A percentile compares a stretch with the other conserved stretches of the same genome.
These are phyloP conservation scores for Saposhnikovia divaricata DNA, from an alignment of 129 eudicot genomes.

Conservation along the genomic window DNA sequence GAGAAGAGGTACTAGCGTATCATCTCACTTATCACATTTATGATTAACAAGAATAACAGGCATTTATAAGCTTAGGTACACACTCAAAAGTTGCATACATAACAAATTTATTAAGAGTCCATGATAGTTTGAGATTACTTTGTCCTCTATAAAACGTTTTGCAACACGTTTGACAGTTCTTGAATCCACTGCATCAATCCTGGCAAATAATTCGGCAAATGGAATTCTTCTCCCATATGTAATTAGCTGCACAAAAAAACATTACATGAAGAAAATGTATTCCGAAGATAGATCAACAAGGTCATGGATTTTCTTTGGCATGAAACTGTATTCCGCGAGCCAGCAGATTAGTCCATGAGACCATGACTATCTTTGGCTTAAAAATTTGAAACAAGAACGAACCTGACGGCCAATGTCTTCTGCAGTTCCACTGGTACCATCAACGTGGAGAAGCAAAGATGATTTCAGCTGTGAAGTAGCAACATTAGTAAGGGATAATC, in stretches of 20 bases:
- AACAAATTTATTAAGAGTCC: background rate
- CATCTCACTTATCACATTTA: background rate
- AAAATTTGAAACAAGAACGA: background rate
- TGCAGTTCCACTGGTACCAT: slow-evolving; percentile 45
- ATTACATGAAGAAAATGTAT: background rate
- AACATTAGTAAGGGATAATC: background rate
- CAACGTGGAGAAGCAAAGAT: slow-evolving; percentile 54
- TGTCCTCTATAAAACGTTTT: slow-evolving; percentile 72
- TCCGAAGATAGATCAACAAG: background rate
- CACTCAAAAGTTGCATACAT: background rate
- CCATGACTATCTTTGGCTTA: background rate
- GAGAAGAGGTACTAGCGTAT: background rate
- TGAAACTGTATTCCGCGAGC: too few relatives aligned
- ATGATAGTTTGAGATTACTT: slow-evolving; percentile 28
- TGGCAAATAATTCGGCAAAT: slow-evolving; percentile 79
- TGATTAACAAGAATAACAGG: background rate
- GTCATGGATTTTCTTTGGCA: too few relatives aligned
- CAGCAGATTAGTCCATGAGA: background rate
- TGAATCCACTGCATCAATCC: slow-evolving; percentile 85
- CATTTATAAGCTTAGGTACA: background rate
- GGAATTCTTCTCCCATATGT: slow-evolving; percentile 96
- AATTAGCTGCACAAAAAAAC: slow-evolving; percentile 50
- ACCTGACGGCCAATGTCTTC: slow-evolving; percentile 74
- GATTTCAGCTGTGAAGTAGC: slow-evolving; percentile 46
- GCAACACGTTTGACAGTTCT: slow-evolving; percentile 88